A percentile compares a stretch with the other conserved stretches of the same genome.
These are phyloP conservation scores for Ganoderma lucidum DNA, from an alignment of 1,284 basidiomycete species.

Conservation along the genomic window DNA sequence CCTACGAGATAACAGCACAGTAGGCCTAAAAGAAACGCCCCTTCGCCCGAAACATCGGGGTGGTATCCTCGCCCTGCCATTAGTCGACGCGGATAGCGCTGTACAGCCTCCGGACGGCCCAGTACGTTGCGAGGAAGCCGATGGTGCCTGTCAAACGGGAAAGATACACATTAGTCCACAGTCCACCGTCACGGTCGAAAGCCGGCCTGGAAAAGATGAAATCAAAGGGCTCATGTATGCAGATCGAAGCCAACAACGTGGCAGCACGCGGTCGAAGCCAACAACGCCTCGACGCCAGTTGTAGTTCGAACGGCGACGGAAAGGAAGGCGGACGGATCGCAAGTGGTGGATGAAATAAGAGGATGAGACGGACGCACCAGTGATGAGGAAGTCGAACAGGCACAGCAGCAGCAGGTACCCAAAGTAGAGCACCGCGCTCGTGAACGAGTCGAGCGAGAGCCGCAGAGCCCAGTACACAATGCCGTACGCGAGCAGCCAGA, in stretches of 20 bases:
- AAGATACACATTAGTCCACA: conserved; percentile 22
- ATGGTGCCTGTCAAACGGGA: conserved; percentile 66
- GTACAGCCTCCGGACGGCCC: conserved; percentile 86
- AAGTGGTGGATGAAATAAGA: not conserved
- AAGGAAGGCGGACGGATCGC: not conserved
- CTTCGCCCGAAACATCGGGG: not conserved
- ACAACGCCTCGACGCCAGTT: not conserved
- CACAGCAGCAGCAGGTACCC: conserved; percentile 91
- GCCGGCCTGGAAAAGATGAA: not conserved
- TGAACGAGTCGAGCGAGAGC: conserved; percentile 84
- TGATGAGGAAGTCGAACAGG: conserved; percentile 88
- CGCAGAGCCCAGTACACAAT: conserved; percentile 91
- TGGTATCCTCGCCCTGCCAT: not conserved
- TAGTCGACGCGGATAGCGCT: conserved; percentile 81
- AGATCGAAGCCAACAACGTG: not conserved
- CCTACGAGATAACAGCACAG: not conserved
- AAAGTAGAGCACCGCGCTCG: conserved; percentile 89
- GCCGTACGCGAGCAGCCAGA: conserved; percentile 91
- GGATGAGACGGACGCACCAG: conserved; percentile 58
- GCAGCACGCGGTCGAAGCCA: not conserved
- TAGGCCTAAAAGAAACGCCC: not conserved
- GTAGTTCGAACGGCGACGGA: not conserved
- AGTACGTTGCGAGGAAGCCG: conserved; percentile 88
- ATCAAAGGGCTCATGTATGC: not conserved
- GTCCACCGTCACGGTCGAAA: not conserved